Conservation (phyloP, 805 yeast genomes). For the Metschnikowia rubicola region DNA sequence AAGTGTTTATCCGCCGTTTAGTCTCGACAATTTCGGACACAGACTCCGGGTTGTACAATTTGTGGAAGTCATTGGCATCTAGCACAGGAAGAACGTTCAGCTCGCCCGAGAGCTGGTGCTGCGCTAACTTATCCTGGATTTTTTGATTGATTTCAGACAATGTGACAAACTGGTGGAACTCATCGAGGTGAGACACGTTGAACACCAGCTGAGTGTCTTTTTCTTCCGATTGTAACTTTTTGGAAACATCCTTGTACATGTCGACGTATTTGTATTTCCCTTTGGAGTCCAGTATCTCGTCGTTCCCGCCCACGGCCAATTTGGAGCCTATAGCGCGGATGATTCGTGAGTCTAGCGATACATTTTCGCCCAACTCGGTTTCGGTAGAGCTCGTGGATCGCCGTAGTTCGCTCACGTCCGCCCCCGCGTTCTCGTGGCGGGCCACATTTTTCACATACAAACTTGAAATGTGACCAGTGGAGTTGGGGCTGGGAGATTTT, state of each 20-base stretch:
- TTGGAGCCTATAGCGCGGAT: slow-evolving; percentile 2
- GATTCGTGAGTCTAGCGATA: slow-evolving; percentile 1
- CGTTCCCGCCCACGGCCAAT: slow-evolving; percentile 1
- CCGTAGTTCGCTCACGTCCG: not conserved
- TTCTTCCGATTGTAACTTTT: slow-evolving; percentile 1
- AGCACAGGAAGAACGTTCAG: slow-evolving; percentile 10
- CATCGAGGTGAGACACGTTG: slow-evolving; percentile 31
- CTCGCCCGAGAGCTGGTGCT: not conserved
- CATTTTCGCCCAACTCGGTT: not conserved
- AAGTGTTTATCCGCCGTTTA: not conserved
- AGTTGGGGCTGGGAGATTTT: no score
- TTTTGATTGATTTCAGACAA: slow-evolving; percentile 34
- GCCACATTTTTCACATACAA: not conserved
- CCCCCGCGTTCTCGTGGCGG: not conserved
- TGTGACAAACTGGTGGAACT: slow-evolving; percentile 31
- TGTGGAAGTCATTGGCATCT: slow-evolving; percentile 9
- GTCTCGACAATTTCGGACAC: not conserved
- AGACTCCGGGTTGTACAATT: slow-evolving; percentile 2
- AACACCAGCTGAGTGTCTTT: slow-evolving; percentile 23
- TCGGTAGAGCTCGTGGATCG: not conserved
- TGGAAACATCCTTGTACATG: slow-evolving; percentile 8
- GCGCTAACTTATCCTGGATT: slow-evolving; percentile 22
- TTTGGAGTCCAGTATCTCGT: not conserved
- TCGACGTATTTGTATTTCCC: slow-evolving; percentile 12
- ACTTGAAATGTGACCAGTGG: no score